Percentiles rank a stretch among this genome's conserved stretches.
These are phyloP conservation scores for Flaveria bidentis DNA, from an alignment of 129 eudicot species.

Conservation along the genomic window DNA sequence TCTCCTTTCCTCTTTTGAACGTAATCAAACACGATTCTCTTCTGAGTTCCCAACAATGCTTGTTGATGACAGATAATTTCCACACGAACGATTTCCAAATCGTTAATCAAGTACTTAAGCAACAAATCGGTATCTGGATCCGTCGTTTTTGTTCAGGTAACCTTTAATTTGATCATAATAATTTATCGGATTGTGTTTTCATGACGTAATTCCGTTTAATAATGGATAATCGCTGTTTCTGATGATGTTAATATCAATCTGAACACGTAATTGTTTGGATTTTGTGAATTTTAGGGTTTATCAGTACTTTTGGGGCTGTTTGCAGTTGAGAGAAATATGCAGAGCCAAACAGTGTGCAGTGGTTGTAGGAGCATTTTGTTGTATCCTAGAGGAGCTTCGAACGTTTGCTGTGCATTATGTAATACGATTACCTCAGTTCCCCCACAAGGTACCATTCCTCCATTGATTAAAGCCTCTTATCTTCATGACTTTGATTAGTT, in stretches of 20 bases:
- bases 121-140: slow-evolving; percentile 20
- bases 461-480: background rate
- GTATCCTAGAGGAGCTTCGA: slow-evolving; percentile 85
- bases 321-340: slow-evolving; percentile 46
- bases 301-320: slow-evolving; percentile 43
- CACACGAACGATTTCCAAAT: slow-evolving; percentile 27
- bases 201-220: slow-evolving; percentile 14
- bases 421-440: slow-evolving; percentile 68
- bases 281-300: slow-evolving; percentile 40
- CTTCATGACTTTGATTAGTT: background rate
- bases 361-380: slow-evolving; percentile 79
- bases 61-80: slow-evolving; percentile 27
- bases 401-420: slow-evolving; percentile 78
- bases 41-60: slow-evolving; percentile 20
- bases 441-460: slow-evolving; percentile 50
- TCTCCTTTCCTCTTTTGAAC: slow-evolving; percentile 24
- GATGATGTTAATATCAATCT: slow-evolving; percentile 8
- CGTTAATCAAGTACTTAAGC: slow-evolving; percentile 16
- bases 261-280: background rate
- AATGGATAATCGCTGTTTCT: slow-evolving; percentile 11
- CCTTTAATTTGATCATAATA: slow-evolving; percentile 1
- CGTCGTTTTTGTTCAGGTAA: slow-evolving; percentile 30
- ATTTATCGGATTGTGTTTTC: background rate
- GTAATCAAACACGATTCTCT: slow-evolving; percentile 14
- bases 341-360: slow-evolving; percentile 75